Conservation (phyloP, 768 basidiomycete species). For the Podaxis mareebaensis region DNA sequence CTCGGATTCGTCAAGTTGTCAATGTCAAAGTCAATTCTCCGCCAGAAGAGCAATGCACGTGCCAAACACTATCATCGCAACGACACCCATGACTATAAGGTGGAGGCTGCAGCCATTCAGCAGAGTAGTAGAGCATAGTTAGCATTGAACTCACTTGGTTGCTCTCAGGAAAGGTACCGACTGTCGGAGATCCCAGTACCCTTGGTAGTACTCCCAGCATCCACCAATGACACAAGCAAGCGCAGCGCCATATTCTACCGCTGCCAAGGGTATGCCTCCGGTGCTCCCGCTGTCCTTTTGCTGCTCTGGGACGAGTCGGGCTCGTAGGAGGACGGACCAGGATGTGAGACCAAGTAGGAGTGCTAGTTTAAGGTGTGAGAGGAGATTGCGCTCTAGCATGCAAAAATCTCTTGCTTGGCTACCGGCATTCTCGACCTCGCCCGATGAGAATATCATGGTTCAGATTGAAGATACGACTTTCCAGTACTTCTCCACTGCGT, state of each 20-base stretch:
- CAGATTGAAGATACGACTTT: background rate
- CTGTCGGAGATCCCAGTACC: constrained; percentile 54
- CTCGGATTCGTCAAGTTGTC: background rate
- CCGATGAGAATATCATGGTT: constrained; percentile 1
- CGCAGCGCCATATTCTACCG: constrained; percentile 53
- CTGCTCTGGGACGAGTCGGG: constrained; percentile 53
- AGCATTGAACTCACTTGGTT: constrained; percentile 46
- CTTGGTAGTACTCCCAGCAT: constrained; percentile 65
- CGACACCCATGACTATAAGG: constrained; percentile 48
- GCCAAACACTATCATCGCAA: constrained; percentile 48
- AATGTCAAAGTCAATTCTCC: constrained; percentile 24
- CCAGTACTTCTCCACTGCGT: background rate
- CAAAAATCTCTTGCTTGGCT: constrained; percentile 74
- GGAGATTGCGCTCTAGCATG: constrained; percentile 77
- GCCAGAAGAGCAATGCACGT: constrained; percentile 53
- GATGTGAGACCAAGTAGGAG: constrained; percentile 63
- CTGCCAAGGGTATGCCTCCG: constrained; percentile 48
- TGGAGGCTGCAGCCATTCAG: constrained; percentile 41
- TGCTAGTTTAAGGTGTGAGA: constrained; percentile 68
- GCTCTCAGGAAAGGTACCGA: constrained; percentile 61
- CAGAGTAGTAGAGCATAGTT: constrained; percentile 6
- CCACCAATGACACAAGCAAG: constrained; percentile 57
- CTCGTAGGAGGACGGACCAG: constrained; percentile 61
- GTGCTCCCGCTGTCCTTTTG: constrained; percentile 22
- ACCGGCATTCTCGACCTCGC: constrained; percentile 44